Base-by-base conservation (phyloP, 495 filamentous ascomycete species). In the Penicillium taxi region DNA sequence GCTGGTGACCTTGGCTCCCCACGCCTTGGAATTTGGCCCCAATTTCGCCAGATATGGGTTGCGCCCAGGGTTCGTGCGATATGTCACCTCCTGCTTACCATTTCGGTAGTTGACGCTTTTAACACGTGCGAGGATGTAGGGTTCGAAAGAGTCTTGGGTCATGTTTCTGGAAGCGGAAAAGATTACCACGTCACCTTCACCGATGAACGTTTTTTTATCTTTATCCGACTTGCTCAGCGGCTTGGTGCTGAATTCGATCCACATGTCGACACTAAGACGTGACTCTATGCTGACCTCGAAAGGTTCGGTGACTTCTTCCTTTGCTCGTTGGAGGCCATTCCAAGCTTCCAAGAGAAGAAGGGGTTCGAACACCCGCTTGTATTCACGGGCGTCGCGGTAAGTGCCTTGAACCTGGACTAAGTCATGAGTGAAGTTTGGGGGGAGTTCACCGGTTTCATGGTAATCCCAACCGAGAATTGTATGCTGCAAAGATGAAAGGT, bases 271-370 rank as follows among this genome's bases (percentile, higher is more conserved):
- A 23, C 78, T 86, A 55, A 91, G 76, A 26, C 90, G 82, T 46
- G 80, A 90, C 29, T 82, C 73, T 8, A 96, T 65, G 37, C 86
- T 93, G 50, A 96, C 74, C 34, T 87, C 85, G 42, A 91, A 84
- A 0, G 81, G 69, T 50, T 78, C 80, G 16, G 67, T 78, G 9
- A 76, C 75, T 59, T 98, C 93, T 50, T 98, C 88, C 51, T 85
- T 86, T 2, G 82, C 77, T 30, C 85, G 85, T 21, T 94, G 77
- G 48, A 98, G 91, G 1, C 85, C 81, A 56, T 94, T 84, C 91
- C 91, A 98, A 32, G 88, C 90, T 59, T 98, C 91, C 31, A 94
- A 79, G 30, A 93, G 78, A 21, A 98, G 72, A 24, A 98, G 68
- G 8, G 91, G 93, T 39, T 88, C 78, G 66, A 96, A 98, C 0